phyloP scores from a whole-genome alignment of 2,329 filamentous ascomycete species.

The Colletotrichum sp. region DNA sequence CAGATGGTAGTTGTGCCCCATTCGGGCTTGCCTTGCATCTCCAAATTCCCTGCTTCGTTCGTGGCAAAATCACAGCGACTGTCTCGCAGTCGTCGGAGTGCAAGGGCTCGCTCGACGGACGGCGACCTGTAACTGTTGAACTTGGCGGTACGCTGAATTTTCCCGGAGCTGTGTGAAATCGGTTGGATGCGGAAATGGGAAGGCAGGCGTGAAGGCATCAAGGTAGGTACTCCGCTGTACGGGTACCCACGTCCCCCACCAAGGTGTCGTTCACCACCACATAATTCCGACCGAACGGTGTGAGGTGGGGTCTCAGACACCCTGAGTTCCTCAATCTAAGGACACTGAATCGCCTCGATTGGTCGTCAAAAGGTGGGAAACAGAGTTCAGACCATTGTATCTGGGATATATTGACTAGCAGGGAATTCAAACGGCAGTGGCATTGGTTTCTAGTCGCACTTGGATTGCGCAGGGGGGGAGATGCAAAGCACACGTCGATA shows the following conservation, averaged over 20 bases:
- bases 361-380: neutral
- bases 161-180: neutral
- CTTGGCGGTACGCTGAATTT: neutral
- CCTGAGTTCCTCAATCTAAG: neutral
- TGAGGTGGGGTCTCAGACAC: neutral
- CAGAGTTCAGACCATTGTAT: neutral
- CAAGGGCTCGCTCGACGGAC: neutral
- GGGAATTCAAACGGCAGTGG: too few relatives aligned
- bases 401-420: too few relatives aligned
- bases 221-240: neutral
- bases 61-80: neutral
- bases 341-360: neutral
- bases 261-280: neutral
- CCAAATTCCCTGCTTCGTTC: neutral
- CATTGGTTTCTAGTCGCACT: too few relatives aligned
- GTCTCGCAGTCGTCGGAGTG: neutral
- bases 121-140: neutral
- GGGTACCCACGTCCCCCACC: neutral
- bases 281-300: neutral
- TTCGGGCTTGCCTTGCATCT: neutral
- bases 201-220: neutral
- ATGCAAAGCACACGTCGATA: too few relatives aligned
- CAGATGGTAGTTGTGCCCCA: neutral
- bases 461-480: too few relatives aligned
- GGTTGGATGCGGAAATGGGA: neutral